Evolutionary conservation across 805 yeast species (phyloP), one percentile per base, ranked within the genome.

Genomic region (Cyberlindnera sargentensis): DNA sequence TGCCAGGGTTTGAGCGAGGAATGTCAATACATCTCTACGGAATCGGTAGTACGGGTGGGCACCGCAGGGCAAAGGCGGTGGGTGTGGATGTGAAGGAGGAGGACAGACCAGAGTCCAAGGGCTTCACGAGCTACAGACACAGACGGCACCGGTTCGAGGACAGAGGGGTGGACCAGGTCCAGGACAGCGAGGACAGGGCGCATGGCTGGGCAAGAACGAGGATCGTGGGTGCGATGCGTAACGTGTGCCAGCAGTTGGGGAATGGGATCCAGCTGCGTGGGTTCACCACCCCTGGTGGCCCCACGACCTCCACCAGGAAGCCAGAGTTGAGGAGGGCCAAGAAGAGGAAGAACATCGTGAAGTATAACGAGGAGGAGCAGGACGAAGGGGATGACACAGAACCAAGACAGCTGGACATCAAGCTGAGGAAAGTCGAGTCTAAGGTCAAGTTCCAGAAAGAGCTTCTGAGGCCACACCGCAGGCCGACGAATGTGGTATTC

Each of bases 351-450:
- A 11, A 7, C 34, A 26, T 25, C 30, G 27, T 33, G 37, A 41
- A 37, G 11, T 42, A 42, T 11, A 35, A 15, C 30, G 81, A 73
- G 32, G 82, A 75, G 37, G 39, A 37, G 11, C 40, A 42, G 10
- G 38, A 15, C 30, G 81, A 73, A 32, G 82, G 75, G 11, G 52
- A 42, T 6, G 49, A 42, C 0, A 42, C 28, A 3, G 48, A 39
- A 1, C 28, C 25, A 8, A 28, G 9, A 8, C 44, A 37, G 5
- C 34, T 53, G 5, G 38, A 43, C 20, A 20, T 47, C 11, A 50
- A 48, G 25, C 36, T 55, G 8, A 41, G 44, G 37, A 39, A 40
- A n/a, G 44, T 55, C 4, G 53, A 55, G 32, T 42, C 56, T 6
- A 50, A 45, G 10, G 34, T 57, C 25, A 54, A 46, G 36, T 50